Base-by-base conservation (phyloP, 768 basidiomycete genomes). In the Neoboletus subvelutipes region DNA sequence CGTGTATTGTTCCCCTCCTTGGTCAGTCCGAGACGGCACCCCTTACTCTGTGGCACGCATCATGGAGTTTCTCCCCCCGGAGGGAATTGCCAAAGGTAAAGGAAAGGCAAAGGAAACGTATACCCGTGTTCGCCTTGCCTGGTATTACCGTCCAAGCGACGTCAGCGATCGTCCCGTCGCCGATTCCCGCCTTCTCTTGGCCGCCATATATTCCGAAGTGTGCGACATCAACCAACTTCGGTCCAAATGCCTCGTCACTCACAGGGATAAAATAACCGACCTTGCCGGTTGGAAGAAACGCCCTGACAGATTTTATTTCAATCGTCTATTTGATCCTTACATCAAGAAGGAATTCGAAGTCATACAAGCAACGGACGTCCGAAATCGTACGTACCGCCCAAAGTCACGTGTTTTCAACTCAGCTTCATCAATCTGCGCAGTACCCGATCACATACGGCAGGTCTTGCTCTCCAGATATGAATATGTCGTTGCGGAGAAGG, bases 311-410 rank as follows among this genome's bases (percentile, higher is more conserved):
- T 99, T 99, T 80, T 97, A 95, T 79, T 99, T 94, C 80, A 87
- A 86, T 66, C 87, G 90, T 66, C 80, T 98, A 29, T 99, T 96
- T 70, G 96, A 98, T 77, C 94, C 94, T 51, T 98, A 96, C 74
- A 92, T 98, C 75, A 94, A 96, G 78, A 91, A 92, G 73, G 95
- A 98, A 75, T 98, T 96, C 73, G 97, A 98, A 71, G 90, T 98
- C 64, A 87, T 99, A 52, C 87, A 89, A 58, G 83, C 92, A 31
- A 82, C 83, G 40, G 90, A 88, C 65, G 88, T 97, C 59, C 84
- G 87, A 56, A 99, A 99, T 72, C 77, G 96, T 98, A 71, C 68
- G 94, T 61, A 56, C 60, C 52, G 26, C 62, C 59, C 63, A 54
- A 55, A 57, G 56, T 60, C 58, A 67, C 67, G 60, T 59, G 45